Evolutionary conservation across 2,329 filamentous ascomycete species (phyloP).

Genomic region (Fusarium fujikuroi): DNA sequence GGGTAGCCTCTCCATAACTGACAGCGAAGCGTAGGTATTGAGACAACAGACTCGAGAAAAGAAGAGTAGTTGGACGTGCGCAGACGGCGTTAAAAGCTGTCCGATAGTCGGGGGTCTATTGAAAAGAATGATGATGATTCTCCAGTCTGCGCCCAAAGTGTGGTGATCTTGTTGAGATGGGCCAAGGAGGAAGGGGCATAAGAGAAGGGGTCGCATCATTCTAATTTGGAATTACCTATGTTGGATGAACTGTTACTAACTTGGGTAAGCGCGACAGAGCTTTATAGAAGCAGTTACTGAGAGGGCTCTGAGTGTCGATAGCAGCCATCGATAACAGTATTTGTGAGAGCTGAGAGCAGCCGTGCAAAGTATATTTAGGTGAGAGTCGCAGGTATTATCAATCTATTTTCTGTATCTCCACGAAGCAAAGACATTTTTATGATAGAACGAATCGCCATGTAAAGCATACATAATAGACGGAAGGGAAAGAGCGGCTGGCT

Average conservation of each 20-base stretch:
- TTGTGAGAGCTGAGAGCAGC: neutral
- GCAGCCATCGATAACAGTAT: neutral
- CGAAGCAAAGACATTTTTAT: neutral
- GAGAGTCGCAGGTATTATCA: neutral
- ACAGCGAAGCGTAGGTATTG: neutral
- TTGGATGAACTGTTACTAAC: neutral
- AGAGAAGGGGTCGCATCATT: neutral
- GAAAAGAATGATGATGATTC: neutral
- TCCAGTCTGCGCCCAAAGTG: neutral
- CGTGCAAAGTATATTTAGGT: neutral
- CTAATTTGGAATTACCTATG: neutral
- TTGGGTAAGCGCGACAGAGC: neutral
- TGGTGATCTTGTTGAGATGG: neutral
- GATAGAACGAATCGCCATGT: neutral
- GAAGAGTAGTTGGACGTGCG: neutral
- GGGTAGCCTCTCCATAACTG: neutral
- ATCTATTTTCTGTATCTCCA: neutral
- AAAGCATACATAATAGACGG: neutral
- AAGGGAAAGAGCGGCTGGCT: neutral
- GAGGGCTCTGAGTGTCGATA: neutral
- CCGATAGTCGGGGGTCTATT: neutral
- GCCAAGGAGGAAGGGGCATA: neutral
- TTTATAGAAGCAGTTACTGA: neutral
- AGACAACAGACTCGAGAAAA: neutral
- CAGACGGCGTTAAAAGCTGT: neutral